Conservation (phyloP, 805 yeast species). For the Torulaspora quercuum region DNA sequence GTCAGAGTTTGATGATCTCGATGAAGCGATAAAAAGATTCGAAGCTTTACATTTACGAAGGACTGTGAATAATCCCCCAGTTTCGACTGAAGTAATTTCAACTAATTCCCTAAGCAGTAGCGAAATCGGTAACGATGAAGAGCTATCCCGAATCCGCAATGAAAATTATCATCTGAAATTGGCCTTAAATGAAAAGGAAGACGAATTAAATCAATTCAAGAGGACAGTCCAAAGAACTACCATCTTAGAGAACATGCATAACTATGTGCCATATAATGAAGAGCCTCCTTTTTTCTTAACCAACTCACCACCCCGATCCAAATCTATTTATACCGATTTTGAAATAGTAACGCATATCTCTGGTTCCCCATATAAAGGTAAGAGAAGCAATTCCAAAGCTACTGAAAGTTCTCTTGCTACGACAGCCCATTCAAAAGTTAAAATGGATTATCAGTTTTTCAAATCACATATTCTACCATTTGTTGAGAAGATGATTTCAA, state of each 20-base stretch:
- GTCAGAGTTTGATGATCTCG: no score
- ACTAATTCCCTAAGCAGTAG: no score
- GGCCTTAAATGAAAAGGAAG: constrained; percentile 24
- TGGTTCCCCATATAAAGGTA: constrained; percentile 24
- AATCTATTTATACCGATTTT: no score
- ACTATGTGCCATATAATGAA: constrained; percentile 2
- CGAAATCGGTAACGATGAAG: no score
- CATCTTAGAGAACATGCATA: constrained; percentile 8
- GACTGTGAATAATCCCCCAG: no score
- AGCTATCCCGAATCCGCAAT: constrained; percentile 18
- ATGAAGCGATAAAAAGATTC: no score
- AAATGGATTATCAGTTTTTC: constrained; percentile 19
- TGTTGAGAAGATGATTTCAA: constrained; percentile 20
- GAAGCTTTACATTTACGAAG: no score
- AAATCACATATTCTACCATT: constrained; percentile 24
- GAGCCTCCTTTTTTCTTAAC: no score
- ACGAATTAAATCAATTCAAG: constrained; percentile 17
- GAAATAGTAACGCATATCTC: constrained; percentile 22
- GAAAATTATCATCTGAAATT: constrained; percentile 27
- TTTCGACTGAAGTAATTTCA: no score
- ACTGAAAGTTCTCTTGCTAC: constrained; percentile 26
- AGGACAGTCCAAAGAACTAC: constrained; percentile 7
- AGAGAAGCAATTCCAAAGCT: constrained; percentile 12
- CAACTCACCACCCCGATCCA: no score
- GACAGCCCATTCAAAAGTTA: constrained; percentile 18